These are phyloP conservation scores for Naganishia vishniacii DNA, from an alignment of 768 basidiomycete genomes.

Conservation along the genomic window DNA sequence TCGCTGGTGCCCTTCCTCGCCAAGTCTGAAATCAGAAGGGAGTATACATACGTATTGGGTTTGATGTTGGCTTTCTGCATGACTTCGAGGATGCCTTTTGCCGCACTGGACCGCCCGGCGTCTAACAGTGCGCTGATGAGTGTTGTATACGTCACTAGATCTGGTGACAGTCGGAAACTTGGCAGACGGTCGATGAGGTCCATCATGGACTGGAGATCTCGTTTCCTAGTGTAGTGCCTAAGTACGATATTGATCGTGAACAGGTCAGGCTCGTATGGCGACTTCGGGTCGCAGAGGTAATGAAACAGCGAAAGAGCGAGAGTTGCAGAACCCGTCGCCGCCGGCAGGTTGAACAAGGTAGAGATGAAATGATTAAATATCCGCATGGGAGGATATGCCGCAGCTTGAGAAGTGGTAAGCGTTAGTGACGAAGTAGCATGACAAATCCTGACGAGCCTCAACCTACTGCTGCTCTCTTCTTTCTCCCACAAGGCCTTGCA, in stretches of 20 bases:
- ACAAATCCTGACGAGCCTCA: no score
- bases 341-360: conserved; percentile 55
- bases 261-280: conserved; percentile 60
- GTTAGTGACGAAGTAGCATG: no score
- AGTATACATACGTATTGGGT: conserved; percentile 71
- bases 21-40: conserved; percentile 70
- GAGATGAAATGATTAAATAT: conserved; percentile 69
- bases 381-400: conserved; percentile 36
- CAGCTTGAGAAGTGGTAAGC: no score
- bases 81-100: conserved; percentile 59
- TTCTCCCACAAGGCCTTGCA: conserved; percentile 36
- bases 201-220: conserved; percentile 62
- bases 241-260: conserved; percentile 78
- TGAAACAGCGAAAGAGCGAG: conserved; percentile 51
- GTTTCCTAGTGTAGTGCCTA: conserved; percentile 59
- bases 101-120: conserved; percentile 63
- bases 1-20: conserved; percentile 57
- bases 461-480: neutral
- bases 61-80: conserved; percentile 72
- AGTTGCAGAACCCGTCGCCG: conserved; percentile 33
- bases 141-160: conserved; percentile 81
- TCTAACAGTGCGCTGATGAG: conserved; percentile 72
- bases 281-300: conserved; percentile 52
- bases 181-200: conserved; percentile 40
- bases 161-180: conserved; percentile 61